Evolutionary conservation across 208 protist genomes (phyloP), one percentile per base, ranked within the genome.

Genomic region (Tritrichomonas musculus): DNA sequence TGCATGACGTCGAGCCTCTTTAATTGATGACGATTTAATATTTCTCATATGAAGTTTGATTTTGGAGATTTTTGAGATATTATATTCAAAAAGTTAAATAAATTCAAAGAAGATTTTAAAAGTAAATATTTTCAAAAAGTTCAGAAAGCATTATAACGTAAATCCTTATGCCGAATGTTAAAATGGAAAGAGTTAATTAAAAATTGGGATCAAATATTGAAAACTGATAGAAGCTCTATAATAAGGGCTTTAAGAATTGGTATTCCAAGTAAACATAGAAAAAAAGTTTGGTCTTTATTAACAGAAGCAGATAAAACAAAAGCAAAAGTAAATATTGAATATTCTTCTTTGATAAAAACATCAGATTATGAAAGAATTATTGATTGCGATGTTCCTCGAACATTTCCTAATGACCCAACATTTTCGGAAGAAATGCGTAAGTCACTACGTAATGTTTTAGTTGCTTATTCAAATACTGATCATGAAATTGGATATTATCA

Each of bases 381-480:
- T 57, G 33, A 44, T 60, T 49, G 47, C 39, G 77, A 88, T 88
- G 77, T 88, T 88, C 77, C 77, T 39, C 25, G 77, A 88, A 88
- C 77, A 39, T 53, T 88, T 69, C 25, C 64, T n/a, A 69, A n/a
- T 5, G 27, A 33, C 73, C 2, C 47, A 11, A 84, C 4, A 47
- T 4, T 49, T 25, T 30, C 4, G 9, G 17, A 88, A 39, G 20
- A 53, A 33, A 33, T 14, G 39, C 27, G 53, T 3, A 13, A 33
- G 44, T 41, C 5, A 57, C 47, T 88, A 2, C 25, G 39, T 57
- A 20, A 57, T 57, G 47, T 88, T 88, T 64, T 92, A 27, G 50
- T 69, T 14, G 88, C 88, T 30, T 92, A 92, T 72, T 36, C 88
- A 27, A 92, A 92, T 92, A 14, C 55, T 50, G 88, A 92, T 39